These are phyloP conservation scores for Phytophthora pisi DNA, from an alignment of 352 stramenopile genomes.

Conservation along the genomic window DNA sequence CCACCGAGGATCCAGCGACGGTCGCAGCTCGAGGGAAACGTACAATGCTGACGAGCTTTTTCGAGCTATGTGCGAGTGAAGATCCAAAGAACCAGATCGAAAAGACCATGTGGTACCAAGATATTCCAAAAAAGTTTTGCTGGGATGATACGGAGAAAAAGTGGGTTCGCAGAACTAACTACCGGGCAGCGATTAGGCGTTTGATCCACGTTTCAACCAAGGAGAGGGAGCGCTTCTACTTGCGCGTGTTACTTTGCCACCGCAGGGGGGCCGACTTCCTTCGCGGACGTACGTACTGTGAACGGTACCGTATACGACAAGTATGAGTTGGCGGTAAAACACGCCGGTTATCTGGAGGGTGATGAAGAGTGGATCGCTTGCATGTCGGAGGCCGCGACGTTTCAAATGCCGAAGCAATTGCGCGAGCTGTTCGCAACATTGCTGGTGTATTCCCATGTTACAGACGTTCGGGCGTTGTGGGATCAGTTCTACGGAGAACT, in stretches of 20 bases:
- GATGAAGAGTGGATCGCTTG: constrained; percentile 26
- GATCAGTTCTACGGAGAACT: too few species aligned
- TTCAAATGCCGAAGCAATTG: constrained; percentile 35
- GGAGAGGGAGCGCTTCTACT: constrained; percentile 28
- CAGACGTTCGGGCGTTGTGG: too few species aligned
- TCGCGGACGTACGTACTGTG: constrained; percentile 29
- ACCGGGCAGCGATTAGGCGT: constrained; percentile 16
- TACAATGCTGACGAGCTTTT: constrained; percentile 3
- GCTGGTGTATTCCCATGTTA: too few species aligned
- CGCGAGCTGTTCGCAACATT: constrained; percentile 40
- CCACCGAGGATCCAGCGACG: neutral
- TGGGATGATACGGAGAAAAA: neutral
- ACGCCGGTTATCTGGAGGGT: constrained; percentile 27
- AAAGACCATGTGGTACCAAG: constrained; percentile 18
- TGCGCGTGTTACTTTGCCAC: constrained; percentile 31
- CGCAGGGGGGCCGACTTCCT: constrained; percentile 30
- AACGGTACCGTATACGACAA: constrained; percentile 13
- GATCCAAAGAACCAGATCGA: constrained; percentile 10
- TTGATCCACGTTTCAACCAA: neutral
- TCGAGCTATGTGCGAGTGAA: constrained; percentile 15
- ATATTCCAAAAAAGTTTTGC: constrained; percentile 18
- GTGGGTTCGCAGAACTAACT: constrained; percentile 19
- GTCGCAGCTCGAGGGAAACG: neutral
- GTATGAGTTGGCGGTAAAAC: constrained; percentile 19
- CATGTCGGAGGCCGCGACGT: constrained; percentile 20